Percentiles rank a stretch among this genome's conserved stretches.
Evolutionary conservation across 805 yeast genomes (phyloP).

Genomic region (Yarrowia sp.): DNA sequence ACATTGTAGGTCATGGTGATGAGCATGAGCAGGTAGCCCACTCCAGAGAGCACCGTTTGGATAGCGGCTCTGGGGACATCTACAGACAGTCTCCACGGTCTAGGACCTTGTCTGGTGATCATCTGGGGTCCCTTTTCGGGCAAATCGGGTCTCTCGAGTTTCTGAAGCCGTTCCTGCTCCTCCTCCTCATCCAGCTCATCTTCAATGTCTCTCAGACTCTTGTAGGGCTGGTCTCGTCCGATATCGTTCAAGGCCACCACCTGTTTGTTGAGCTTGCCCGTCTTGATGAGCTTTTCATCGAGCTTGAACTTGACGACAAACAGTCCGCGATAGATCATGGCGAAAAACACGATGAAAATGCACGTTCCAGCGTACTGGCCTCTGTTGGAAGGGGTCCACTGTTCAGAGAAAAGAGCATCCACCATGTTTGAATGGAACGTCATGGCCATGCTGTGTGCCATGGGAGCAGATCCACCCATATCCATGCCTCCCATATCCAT

Average conservation of each 20-base stretch:
- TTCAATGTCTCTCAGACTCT: conserved; percentile 27
- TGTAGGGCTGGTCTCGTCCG: conserved; percentile 27
- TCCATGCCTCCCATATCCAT: conserved; percentile 25
- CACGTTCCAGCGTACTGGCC: conserved; percentile 39
- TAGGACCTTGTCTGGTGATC: conserved; percentile 7
- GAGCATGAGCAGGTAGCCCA: conserved; percentile 34
- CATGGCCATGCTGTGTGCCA: conserved; percentile 32
- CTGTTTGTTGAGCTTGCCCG: conserved; percentile 28
- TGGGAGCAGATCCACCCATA: conserved; percentile 22
- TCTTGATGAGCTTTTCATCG: conserved; percentile 19
- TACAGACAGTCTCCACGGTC: conserved; percentile 25
- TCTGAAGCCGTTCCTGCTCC: conserved; percentile 21
- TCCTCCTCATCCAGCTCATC: conserved; percentile 28
- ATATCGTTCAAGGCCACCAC: conserved; percentile 28
- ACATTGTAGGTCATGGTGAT: conserved; percentile 37
- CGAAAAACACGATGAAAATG: conserved; percentile 35
- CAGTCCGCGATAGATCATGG: conserved; percentile 32
- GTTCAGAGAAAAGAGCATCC: conserved; percentile 33
- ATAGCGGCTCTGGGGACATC: conserved; percentile 26
- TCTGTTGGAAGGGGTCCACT: conserved; percentile 34
- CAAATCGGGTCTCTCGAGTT: not conserved
- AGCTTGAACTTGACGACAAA: conserved; percentile 30
- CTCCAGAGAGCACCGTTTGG: conserved; percentile 32
- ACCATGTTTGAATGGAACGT: conserved; percentile 32
- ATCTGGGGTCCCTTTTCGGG: not conserved